phyloP scores from a whole-genome alignment of 1,284 basidiomycete genomes.

The Agroathelia rolfsii region DNA sequence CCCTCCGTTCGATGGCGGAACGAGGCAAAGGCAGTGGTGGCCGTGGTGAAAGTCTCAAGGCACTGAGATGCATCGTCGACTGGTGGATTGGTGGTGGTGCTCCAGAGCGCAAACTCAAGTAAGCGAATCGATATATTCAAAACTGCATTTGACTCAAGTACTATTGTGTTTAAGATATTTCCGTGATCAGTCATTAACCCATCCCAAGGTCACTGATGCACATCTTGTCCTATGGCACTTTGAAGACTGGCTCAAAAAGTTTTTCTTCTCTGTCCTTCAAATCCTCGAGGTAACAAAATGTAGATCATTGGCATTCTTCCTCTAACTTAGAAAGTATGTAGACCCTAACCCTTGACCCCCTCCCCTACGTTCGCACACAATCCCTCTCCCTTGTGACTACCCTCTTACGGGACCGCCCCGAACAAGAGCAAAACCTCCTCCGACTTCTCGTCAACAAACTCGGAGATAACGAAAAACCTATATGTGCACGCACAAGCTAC shows the following conservation, averaged over 20 bases:
- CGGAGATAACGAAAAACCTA: conserved; percentile 81
- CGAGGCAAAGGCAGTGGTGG: conserved; percentile 73
- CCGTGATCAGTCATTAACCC: conserved; percentile 78
- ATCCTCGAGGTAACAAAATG: conserved; percentile 77
- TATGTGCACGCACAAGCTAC: conserved; percentile 87
- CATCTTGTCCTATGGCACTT: conserved; percentile 83
- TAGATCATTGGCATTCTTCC: too few species aligned
- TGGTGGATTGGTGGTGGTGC: conserved; percentile 94
- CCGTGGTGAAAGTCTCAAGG: conserved; percentile 85
- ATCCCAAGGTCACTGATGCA: conserved; percentile 60
- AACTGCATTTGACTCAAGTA: conserved; percentile 5
- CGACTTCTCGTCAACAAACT: conserved; percentile 92
- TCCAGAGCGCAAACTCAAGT: conserved; percentile 76
- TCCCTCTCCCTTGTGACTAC: conserved; percentile 67
- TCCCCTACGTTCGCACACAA: conserved; percentile 84
- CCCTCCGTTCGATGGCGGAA: conserved; percentile 69
- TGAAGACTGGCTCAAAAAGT: conserved; percentile 97
- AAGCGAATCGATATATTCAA: conserved; percentile 17
- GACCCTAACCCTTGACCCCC: conserved; percentile 79
- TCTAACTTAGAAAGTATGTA: conserved; percentile 23
- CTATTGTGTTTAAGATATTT: conserved; percentile 56
- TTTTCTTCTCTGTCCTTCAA: conserved; percentile 89
- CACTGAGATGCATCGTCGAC: conserved; percentile 85
- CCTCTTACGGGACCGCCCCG: conserved; percentile 83
- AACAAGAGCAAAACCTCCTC: conserved; percentile 95